Percentiles rank a stretch among this genome's conserved stretches.
Conservation (phyloP, 805 yeast genomes). For the Yarrowia divulgata region DNA sequence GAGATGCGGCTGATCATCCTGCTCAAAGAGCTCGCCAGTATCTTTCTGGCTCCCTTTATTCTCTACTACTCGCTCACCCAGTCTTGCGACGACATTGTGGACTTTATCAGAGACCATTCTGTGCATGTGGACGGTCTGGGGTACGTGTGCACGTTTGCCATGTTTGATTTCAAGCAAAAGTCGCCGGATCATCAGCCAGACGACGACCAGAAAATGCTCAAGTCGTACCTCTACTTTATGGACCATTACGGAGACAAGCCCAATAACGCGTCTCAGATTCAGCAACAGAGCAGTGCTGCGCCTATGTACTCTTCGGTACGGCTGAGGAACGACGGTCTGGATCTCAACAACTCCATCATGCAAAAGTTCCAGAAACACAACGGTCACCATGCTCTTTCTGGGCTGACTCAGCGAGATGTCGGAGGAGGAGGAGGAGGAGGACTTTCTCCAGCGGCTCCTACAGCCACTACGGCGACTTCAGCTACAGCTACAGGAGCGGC, state of each 20-base stretch:
- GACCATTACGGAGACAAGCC: constrained; percentile 70
- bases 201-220: constrained; percentile 85
- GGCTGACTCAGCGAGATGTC: background rate
- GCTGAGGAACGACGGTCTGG: constrained; percentile 30
- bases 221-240: constrained; percentile 84
- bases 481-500: constrained; percentile 18
- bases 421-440: background rate
- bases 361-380: constrained; percentile 29
- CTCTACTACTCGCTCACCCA: constrained; percentile 83
- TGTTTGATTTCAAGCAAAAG: constrained; percentile 73
- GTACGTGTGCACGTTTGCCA: constrained; percentile 91
- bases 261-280: background rate
- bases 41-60: constrained; percentile 86
- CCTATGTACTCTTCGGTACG: constrained; percentile 35
- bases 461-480: constrained; percentile 17
- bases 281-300: background rate
- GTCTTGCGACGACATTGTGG: constrained; percentile 77
- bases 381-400: constrained; percentile 22
- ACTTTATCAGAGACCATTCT: constrained; percentile 88
- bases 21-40: constrained; percentile 78
- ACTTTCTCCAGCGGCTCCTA: constrained; percentile 8
- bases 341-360: constrained; percentile 38
- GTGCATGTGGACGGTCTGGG: constrained; percentile 95
- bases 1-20: constrained; percentile 75
- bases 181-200: constrained; percentile 33